These are phyloP conservation scores for Fusarium miscanthi DNA, from an alignment of 2,329 filamentous ascomycete genomes.

Conservation along the genomic window DNA sequence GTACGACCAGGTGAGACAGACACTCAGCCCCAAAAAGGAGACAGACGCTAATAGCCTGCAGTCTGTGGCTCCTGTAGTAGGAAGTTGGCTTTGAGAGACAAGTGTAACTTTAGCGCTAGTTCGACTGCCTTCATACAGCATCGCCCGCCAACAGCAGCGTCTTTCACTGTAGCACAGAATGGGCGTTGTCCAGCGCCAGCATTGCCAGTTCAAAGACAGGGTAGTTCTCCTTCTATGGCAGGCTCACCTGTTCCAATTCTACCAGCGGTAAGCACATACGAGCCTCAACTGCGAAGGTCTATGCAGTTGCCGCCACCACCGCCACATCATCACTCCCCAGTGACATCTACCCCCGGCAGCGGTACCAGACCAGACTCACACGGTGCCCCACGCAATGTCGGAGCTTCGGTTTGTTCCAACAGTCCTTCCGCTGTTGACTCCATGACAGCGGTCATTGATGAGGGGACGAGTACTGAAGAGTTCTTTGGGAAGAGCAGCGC, in stretches of 20 bases:
- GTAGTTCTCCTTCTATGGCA: neutral
- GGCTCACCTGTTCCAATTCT: neutral
- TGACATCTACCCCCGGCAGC: slow-evolving; percentile 19
- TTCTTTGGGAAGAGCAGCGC: slow-evolving; percentile 61
- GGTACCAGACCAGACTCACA: slow-evolving; percentile 13
- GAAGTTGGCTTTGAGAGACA: slow-evolving; percentile 45
- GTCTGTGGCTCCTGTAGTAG: slow-evolving; percentile 49
- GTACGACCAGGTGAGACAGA: slow-evolving; percentile 49
- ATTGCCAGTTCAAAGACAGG: neutral
- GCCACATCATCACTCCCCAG: slow-evolving; percentile 21
- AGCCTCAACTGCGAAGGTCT: neutral
- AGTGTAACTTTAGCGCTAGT: slow-evolving; percentile 44
- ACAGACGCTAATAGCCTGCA: slow-evolving; percentile 21
- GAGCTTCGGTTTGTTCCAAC: slow-evolving; percentile 29
- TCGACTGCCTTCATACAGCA: neutral
- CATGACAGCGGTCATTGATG: slow-evolving; percentile 58
- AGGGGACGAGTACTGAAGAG: slow-evolving; percentile 53
- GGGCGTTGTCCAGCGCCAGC: neutral
- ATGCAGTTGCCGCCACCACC: neutral
- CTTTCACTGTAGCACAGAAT: neutral
- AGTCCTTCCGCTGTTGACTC: slow-evolving; percentile 54
- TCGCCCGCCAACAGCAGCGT: neutral
- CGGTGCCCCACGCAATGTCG: slow-evolving; percentile 1
- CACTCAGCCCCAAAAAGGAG: too few species aligned
- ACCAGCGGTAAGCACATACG: neutral